Evolutionary conservation across 352 stramenopile species (phyloP), one percentile per base, ranked within the genome.

Genomic region (Globisporangium splendens): DNA sequence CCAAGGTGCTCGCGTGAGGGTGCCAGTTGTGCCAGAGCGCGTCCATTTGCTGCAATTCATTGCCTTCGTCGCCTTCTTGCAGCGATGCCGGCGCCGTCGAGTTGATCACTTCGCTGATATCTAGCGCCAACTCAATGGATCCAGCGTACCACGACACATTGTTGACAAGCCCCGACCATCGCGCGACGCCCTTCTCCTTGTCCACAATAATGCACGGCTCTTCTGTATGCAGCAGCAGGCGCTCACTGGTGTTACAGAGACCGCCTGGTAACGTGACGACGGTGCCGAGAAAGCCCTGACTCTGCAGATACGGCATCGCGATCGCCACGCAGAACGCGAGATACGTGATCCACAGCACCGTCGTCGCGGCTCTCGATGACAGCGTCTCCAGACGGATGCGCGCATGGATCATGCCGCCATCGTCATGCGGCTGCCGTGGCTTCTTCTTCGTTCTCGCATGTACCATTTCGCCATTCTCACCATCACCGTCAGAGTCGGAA

Each of bases 361-460:
- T 76, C 46, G 77, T 89, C 7, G 83, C 79, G n/a, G 78, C 82
- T 24, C 75, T 67, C 8, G 85, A 93, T 17, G 81, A 88, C 15
- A 95, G 58, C 38, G 85, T 95, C 64, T 95, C 85, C 8, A 95
- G 59, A 43, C 85, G 83, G 62, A 95, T 90, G 50, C 77, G 71
- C 54, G 85, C 73, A 33, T 87, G 52, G 22, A 46, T 17, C 4
- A 49, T 66, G 14, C 13, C 52, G 10, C 44, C 49, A 44, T 50
- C 38, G n/a, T 44, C 15, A 35, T 35, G 28, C 28, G 28, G 28
- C 24, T 31, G 24, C 2, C 24, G 24, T 20, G 24, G 22, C 42
- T 28, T 50, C 56, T 44, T 53, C 59, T 74, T 73, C 55, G 69
- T 61, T 57, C 61, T 50, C 55, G 20, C 38, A 48, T 67, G 62